Evolutionary conservation across 2,329 filamentous ascomycete genomes (phyloP).

Genomic region (Fusarium sp.): DNA sequence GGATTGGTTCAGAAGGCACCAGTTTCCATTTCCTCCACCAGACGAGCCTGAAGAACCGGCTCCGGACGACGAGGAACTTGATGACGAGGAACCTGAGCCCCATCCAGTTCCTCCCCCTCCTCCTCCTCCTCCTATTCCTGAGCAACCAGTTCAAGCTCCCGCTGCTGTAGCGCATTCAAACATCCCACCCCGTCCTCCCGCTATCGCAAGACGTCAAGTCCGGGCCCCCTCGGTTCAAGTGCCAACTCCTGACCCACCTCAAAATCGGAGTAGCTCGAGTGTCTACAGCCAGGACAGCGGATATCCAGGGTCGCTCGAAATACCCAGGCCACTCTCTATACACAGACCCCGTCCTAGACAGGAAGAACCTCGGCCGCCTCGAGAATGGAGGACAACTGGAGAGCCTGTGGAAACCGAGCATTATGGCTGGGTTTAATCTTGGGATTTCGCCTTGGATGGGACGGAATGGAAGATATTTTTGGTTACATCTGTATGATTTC

Average conservation of each 20-base stretch:
- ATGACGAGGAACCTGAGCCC: neutral
- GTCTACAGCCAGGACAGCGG: constrained; percentile 1
- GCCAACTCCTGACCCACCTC: neutral
- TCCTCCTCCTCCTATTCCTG: neutral
- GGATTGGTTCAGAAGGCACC: neutral
- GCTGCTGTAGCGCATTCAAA: neutral
- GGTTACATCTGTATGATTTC: neutral
- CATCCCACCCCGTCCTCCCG: neutral
- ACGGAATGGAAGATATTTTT: neutral
- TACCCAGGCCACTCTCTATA: neutral
- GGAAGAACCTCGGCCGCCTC: neutral
- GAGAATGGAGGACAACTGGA: neutral
- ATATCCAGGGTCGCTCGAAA: neutral
- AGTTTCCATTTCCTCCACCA: neutral
- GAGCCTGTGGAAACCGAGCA: neutral
- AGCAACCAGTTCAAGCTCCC: neutral
- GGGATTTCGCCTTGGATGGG: too few relatives aligned
- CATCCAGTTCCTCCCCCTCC: neutral
- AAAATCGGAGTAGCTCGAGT: neutral
- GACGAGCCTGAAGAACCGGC: neutral
- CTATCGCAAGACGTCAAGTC: neutral
- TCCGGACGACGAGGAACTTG: neutral
- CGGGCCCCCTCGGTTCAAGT: neutral
- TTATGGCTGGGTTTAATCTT: neutral
- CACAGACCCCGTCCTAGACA: neutral